Evolutionary conservation across 2,329 filamentous ascomycete species (phyloP).

Genomic region (Erysiphe pulchra): DNA sequence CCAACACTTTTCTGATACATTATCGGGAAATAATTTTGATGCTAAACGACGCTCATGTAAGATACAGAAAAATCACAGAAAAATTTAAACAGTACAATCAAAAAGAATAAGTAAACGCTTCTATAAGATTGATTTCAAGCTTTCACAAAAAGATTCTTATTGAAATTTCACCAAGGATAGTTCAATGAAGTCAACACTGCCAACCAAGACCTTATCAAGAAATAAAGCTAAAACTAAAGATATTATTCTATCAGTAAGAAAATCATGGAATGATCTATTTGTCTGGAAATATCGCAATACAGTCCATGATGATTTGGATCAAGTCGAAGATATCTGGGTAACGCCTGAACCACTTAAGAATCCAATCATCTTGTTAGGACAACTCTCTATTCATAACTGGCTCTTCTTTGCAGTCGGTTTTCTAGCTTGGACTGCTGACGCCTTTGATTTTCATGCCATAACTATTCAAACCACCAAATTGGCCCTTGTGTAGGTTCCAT

Average conservation of each 20-base stretch:
- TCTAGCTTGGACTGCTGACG: conserved; percentile 29
- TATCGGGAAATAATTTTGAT: no score
- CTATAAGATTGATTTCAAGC: no score
- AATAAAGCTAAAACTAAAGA: neutral
- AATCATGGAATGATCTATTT: neutral
- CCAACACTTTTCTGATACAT: no score
- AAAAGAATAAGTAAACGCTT: no score
- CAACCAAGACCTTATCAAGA: no score
- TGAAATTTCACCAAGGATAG: no score
- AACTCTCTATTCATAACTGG: conserved; percentile 42
- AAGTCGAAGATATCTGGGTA: neutral
- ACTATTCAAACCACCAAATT: conserved; percentile 1
- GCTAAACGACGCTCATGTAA: no score
- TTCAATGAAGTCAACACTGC: no score
- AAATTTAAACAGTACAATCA: no score
- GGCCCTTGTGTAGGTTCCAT: neutral
- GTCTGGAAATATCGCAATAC: neutral
- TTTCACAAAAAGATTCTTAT: no score
- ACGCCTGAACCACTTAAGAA: conserved; percentile 19
- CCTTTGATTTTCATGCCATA: neutral
- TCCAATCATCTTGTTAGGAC: conserved; percentile 39
- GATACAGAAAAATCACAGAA: no score
- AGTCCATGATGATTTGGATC: no score
- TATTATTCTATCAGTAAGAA: neutral
- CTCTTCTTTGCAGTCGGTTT: conserved; percentile 53